Evolutionary conservation across 331 rosid species (phyloP), one percentile per base, ranked within the genome.

Genomic region (Saraca asoca): DNA sequence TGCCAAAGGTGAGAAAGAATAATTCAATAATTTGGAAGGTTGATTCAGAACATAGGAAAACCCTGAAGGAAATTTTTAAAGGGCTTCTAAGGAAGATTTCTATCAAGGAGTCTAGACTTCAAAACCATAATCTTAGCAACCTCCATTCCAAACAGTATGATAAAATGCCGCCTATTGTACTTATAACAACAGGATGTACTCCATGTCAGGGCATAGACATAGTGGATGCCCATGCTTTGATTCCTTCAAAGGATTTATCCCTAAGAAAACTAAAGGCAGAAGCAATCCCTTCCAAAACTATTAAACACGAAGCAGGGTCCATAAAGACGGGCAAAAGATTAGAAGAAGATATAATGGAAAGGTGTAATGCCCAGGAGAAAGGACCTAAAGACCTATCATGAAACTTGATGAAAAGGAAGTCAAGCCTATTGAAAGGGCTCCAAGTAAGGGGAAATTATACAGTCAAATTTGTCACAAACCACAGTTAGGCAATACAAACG

Each of bases 61-160:
- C 85, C 10, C 62, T 90, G 71, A 88, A 70, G 80, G 94, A 94
- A 79, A 78, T 85, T 72, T 92, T 88, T 78, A 86, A 81, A 75
- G 93, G 90, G 71, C 75, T 78, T 78, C 46, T 75, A 55, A 81
- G 78, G 63, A 74, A 76, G 72, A 75, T 75, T 44, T 74, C 82
- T 24, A 51, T 57, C 24, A 70, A 69, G 75, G 89, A 78, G 75
- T 70, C 66, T 56, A 69, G 66, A 51, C 78, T 71, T 66, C 58
- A 42, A 16, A 60, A 46, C 43, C 19, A 19, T 56, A 74, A 77
- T 71, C 66, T 62, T 44, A 37, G 33, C 54, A 16, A 67, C 65
- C 58, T 59, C 4, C 56, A 38, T 74, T 38, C 69, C 59, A 15
- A 69, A 11, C 71, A 70, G 20, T 63, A 74, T 68, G 75, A 65